Evolutionary conservation across 2,329 filamentous ascomycete species (phyloP), one percentile per base, ranked within the genome.

Genomic region (Fusarium nematophilum): DNA sequence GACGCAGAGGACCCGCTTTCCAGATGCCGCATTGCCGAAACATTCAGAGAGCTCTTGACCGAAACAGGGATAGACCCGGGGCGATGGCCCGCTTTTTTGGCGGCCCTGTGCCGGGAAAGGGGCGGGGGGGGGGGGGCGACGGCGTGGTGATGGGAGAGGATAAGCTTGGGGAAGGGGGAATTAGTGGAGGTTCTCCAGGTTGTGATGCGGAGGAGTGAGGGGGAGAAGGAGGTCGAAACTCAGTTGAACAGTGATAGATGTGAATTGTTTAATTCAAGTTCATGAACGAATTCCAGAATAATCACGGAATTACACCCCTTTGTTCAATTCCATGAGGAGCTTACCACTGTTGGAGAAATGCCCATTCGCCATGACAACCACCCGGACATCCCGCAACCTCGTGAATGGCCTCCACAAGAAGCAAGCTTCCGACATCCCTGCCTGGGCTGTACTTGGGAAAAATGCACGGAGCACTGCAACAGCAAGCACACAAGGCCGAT

Each of bases 1-100:
- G 42, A 45, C 42, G 38, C 15, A 42, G 9, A 13, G 14, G 39
- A 23, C 34, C 53, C 57, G 53, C 52, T 18, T 26, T n/a, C n/a
- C n/a, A 42, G 57, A 62, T 67, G 65, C 65, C 65, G 65, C 31
- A 62, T 68, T 64, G 62, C 65, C 65, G 65, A 64, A 39, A 18
- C 9, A 26, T 31, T 44, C 55, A 56, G 27, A 26, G 11, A 6
- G 34, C 25, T 6, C 25, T 39, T 49, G 38, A 31, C 64, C 40
- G 9, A 11, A 55, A 64, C 25, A 25, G 48, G 65, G 23, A 54
- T 62, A 29, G 53, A 5, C 25, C 45, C 51, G 47, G 54, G 26
- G n/a, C 54, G 15, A 6, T 1, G 17, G 26, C 44, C 61, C 57
- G 45, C 61, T 44, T 39, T 47, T 44, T 57, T 47, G 61, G 61